These are phyloP conservation scores for Pythium brachiatum DNA, from an alignment of 352 stramenopile species.

Conservation along the genomic window DNA sequence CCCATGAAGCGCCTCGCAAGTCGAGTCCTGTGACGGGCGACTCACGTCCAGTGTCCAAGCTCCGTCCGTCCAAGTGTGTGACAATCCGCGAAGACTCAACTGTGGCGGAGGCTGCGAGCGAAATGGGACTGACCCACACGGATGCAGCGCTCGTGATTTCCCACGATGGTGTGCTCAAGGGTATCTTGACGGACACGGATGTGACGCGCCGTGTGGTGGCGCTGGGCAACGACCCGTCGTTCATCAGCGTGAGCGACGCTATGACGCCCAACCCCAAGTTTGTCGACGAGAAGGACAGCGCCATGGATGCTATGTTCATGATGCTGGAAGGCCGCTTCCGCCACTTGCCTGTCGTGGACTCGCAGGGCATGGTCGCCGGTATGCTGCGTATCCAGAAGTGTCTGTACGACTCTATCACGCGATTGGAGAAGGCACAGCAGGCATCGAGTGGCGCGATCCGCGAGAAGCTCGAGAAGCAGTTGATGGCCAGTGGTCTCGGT, in stretches of 20 bases:
- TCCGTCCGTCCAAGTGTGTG: conserved; percentile 87
- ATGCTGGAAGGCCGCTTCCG: conserved; percentile 93
- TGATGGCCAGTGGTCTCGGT: conserved; percentile 53
- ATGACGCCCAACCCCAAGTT: conserved; percentile 90
- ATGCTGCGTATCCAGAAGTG: conserved; percentile 99
- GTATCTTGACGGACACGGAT: conserved; percentile 96
- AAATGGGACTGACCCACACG: conserved; percentile 89
- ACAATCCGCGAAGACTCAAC: conserved; percentile 84
- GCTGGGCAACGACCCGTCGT: conserved; percentile 80
- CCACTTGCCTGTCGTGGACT: conserved; percentile 95
- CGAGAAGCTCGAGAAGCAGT: conserved; percentile 75
- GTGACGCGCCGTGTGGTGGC: conserved; percentile 84
- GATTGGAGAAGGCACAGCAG: conserved; percentile 91
- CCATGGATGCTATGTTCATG: conserved; percentile 90
- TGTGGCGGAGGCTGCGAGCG: conserved; percentile 87
- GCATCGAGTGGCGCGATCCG: conserved; percentile 68
- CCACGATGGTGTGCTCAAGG: conserved; percentile 83
- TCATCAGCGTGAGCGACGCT: conserved; percentile 78
- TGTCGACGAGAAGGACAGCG: conserved; percentile 84
- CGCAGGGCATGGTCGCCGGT: conserved; percentile 89
- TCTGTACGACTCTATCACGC: conserved; percentile 97
- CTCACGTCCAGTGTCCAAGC: conserved; percentile 89
- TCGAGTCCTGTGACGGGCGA: conserved; percentile 64
- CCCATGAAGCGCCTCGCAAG: conserved; percentile 41
- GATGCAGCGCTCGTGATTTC: conserved; percentile 94